Evolutionary conservation across 2,329 filamentous ascomycete species (phyloP).

Genomic region (Talaromyces sp.): DNA sequence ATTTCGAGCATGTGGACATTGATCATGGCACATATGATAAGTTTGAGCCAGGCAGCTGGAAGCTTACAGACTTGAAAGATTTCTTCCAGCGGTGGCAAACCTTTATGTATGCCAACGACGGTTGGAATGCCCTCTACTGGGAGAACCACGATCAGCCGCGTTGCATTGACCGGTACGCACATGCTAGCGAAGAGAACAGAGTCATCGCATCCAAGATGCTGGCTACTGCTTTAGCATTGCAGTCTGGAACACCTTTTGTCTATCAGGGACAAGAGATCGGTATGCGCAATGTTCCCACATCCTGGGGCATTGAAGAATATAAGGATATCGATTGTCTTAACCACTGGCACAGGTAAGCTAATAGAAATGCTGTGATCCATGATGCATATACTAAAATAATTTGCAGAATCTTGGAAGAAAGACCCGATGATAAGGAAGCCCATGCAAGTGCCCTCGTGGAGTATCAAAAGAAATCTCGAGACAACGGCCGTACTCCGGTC

Average conservation of each 20-base stretch:
- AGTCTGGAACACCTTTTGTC: slow-evolving; percentile 66
- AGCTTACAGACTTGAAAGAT: slow-evolving; percentile 55
- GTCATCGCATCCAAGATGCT: slow-evolving; percentile 61
- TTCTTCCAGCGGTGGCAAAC: slow-evolving; percentile 62
- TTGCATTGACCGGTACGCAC: slow-evolving; percentile 59
- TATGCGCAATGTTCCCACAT: slow-evolving; percentile 64
- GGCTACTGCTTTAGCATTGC: slow-evolving; percentile 58
- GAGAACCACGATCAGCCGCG: slow-evolving; percentile 70
- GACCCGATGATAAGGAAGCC: slow-evolving; percentile 29
- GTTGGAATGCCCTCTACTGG: slow-evolving; percentile 67
- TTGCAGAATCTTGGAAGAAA: slow-evolving; percentile 34
- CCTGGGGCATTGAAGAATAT: slow-evolving; percentile 67
- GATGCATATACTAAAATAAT: not conserved
- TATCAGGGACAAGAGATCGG: slow-evolving; percentile 72
- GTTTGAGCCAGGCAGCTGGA: slow-evolving; percentile 52
- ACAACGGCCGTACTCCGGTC: slow-evolving; percentile 72
- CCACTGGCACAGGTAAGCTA: slow-evolving; percentile 54
- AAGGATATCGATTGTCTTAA: slow-evolving; percentile 67
- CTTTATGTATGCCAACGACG: slow-evolving; percentile 61
- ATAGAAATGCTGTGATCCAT: no score
- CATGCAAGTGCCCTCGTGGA: slow-evolving; percentile 35
- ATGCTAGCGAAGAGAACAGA: slow-evolving; percentile 55
- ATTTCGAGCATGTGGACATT: slow-evolving; percentile 69
- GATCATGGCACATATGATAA: slow-evolving; percentile 57
- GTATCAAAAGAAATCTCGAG: slow-evolving; percentile 53